A percentile compares a stretch with the other conserved stretches of the same genome.
Evolutionary conservation across 2,329 filamentous ascomycete genomes (phyloP).

Genomic region (Pestalotiopsis sp.): DNA sequence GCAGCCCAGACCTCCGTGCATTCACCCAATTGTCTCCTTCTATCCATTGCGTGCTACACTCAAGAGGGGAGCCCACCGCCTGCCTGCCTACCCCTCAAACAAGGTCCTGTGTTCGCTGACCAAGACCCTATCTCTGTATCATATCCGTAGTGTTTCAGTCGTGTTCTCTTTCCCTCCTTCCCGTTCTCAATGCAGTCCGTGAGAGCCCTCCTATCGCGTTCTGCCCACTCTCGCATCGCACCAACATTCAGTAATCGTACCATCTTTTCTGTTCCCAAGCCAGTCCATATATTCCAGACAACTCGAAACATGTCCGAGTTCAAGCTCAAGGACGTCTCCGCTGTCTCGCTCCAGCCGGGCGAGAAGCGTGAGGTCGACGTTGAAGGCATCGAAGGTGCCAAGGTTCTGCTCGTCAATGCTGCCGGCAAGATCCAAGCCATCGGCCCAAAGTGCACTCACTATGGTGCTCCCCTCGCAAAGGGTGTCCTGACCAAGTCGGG

Average conservation of each 20-base stretch:
- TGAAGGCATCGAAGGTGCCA: conserved; percentile 83
- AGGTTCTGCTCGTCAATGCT: conserved; percentile 83
- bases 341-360: conserved; percentile 74
- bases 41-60: neutral
- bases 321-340: conserved; percentile 76
- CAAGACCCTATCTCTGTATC: neutral
- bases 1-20: neutral
- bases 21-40: neutral
- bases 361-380: conserved; percentile 90
- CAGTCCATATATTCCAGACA: conserved; percentile 21
- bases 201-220: neutral
- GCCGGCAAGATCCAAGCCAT: conserved; percentile 78
- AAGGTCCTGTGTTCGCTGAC: neutral
- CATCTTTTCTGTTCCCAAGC: conserved; percentile 3
- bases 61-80: neutral
- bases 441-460: conserved; percentile 86
- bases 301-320: conserved; percentile 57
- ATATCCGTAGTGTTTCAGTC: conserved; percentile 4
- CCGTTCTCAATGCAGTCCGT: neutral
- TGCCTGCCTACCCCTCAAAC: neutral
- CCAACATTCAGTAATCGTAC: conserved; percentile 14
- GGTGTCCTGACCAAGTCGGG: conserved; percentile 84
- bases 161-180: conserved; percentile 6
- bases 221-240: conserved; percentile 24
- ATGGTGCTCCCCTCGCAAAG: conserved; percentile 85